Percentiles rank a stretch among this genome's conserved stretches.
phyloP scores from a whole-genome alignment of 768 basidiomycete species.

The Leccinum uliginosum region DNA sequence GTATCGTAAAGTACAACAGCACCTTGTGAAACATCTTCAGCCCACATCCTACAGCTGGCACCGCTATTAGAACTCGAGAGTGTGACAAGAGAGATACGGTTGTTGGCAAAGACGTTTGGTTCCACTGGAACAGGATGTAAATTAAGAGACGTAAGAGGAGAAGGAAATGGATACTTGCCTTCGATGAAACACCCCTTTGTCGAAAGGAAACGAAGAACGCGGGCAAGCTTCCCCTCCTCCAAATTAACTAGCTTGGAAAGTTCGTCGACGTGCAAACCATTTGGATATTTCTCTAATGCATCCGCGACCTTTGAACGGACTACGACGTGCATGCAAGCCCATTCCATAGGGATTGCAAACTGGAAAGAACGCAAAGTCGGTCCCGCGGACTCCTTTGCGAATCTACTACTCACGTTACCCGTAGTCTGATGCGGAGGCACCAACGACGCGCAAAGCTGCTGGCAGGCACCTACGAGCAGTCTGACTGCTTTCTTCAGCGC shows the following conservation, averaged over 20 bases:
- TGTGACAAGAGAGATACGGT: slow-evolving; percentile 29
- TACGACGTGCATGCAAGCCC: no score
- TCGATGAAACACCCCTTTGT: slow-evolving; percentile 30
- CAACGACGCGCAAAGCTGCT: neutral
- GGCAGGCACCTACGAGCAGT: neutral
- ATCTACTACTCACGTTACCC: neutral
- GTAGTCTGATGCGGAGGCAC: neutral
- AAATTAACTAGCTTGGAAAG: neutral
- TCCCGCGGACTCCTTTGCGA: no score
- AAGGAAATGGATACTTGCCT: slow-evolving; percentile 9
- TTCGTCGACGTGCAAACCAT: neutral
- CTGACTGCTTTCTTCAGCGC: neutral
- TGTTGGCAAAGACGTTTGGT: slow-evolving; percentile 17
- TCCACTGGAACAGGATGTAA: slow-evolving; percentile 11
- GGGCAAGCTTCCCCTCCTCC: slow-evolving; percentile 6
- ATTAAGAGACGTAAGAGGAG: neutral
- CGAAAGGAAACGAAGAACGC: slow-evolving; percentile 28
- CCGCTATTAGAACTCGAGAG: slow-evolving; percentile 10
- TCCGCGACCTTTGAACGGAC: no score
- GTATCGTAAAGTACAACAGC: slow-evolving; percentile 22
- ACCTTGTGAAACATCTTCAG: slow-evolving; percentile 12
- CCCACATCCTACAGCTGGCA: slow-evolving; percentile 4
- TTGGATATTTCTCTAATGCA: neutral
- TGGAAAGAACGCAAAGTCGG: no score
- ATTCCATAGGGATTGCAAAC: no score